Evolutionary conservation across 176 grass and related monocot species (phyloP).

Genomic region (Leersia perrieri): DNA sequence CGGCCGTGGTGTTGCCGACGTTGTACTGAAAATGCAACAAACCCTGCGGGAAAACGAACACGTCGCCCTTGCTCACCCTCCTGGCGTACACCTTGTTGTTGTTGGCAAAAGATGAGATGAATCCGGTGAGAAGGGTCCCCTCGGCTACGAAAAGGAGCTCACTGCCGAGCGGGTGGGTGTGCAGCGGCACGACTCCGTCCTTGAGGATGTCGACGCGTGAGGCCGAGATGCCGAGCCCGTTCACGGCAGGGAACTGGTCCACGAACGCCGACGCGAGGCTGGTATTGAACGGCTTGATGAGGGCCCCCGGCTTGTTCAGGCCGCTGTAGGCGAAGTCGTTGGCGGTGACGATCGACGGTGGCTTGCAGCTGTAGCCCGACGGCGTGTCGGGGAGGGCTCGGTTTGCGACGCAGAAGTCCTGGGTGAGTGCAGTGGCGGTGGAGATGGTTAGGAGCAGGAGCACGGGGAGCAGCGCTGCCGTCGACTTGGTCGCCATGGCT

Average conservation of each 20-base stretch:
- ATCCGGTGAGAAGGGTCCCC: constrained; percentile 26
- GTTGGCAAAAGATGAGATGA: constrained; percentile 27
- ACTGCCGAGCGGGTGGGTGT: constrained; percentile 53
- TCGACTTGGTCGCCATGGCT: too few relatives aligned
- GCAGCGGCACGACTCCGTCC: constrained; percentile 47
- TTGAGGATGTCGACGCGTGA: constrained; percentile 29
- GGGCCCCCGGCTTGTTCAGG: constrained; percentile 24
- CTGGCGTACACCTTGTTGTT: constrained; percentile 38
- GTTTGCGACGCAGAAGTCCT: constrained; percentile 66
- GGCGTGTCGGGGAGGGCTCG: constrained; percentile 27
- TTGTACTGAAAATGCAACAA: constrained; percentile 67
- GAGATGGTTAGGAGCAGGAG: neutral
- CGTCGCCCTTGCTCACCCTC: constrained; percentile 21
- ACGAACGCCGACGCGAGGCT: constrained; percentile 37
- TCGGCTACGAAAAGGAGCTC: constrained; percentile 45
- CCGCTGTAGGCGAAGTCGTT: constrained; percentile 39
- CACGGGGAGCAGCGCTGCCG: neutral
- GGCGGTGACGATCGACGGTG: neutral
- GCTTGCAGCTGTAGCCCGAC: constrained; percentile 46
- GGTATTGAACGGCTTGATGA: constrained; percentile 22
- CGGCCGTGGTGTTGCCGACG: constrained; percentile 5
- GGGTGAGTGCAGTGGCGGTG: constrained; percentile 22
- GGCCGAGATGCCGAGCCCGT: constrained; percentile 47
- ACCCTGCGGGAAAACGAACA: constrained; percentile 54
- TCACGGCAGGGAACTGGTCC: constrained; percentile 32